Evolutionary conservation across 148 eudicot species (phyloP).

Genomic region (Limonium bicolor): DNA sequence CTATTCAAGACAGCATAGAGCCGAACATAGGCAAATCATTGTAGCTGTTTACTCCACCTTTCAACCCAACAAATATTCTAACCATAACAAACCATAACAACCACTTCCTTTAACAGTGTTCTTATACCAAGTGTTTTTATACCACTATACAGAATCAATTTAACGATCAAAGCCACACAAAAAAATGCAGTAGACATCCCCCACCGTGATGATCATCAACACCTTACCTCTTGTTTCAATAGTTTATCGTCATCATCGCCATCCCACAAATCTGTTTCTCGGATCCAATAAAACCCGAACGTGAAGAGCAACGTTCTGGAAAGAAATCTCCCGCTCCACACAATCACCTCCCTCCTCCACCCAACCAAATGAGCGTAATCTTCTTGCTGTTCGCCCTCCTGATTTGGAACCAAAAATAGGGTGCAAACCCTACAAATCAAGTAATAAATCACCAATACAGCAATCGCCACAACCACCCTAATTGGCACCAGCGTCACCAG

Average conservation of each 20-base stretch:
- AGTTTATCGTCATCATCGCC: conserved; percentile 3
- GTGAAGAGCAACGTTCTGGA: conserved; percentile 56
- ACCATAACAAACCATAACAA: too few species aligned
- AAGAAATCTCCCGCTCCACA: conserved; percentile 40
- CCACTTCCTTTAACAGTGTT: too few species aligned
- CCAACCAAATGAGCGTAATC: conserved; percentile 64
- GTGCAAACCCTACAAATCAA: conserved; percentile 63
- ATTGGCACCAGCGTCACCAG: conserved; percentile 46
- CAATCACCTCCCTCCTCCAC: conserved; percentile 58
- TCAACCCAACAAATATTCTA: too few species aligned
- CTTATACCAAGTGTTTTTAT: too few species aligned
- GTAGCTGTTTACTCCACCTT: too few species aligned
- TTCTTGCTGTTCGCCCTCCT: conserved; percentile 34
- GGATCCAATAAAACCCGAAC: conserved; percentile 76
- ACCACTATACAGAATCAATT: too few species aligned
- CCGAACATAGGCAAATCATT: too few species aligned
- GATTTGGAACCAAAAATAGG: conserved; percentile 29
- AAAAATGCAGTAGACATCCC: neutral
- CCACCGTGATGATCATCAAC: neutral
- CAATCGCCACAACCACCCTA: conserved; percentile 19
- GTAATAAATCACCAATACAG: conserved; percentile 42
- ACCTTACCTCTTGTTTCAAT: conserved; percentile 17
- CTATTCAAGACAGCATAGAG: too few species aligned
- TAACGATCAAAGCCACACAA: neutral
- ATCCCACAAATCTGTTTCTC: conserved; percentile 8